Evolutionary conservation across 1,284 basidiomycete species (phyloP), one percentile per base, ranked within the genome.

Genomic region (Psilocybe mexicana): DNA sequence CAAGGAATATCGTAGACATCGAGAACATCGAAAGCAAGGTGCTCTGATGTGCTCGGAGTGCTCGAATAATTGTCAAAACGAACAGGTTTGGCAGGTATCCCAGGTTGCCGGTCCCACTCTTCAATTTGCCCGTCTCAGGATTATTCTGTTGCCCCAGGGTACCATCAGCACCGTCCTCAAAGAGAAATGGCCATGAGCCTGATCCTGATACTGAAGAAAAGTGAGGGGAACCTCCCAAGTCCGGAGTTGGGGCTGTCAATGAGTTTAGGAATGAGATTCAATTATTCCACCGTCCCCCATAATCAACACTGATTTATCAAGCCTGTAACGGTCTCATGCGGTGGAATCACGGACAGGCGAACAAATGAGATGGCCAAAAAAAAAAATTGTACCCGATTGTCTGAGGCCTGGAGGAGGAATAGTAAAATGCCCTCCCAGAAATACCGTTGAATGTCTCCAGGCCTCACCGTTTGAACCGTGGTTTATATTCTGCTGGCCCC

Each of bases 231-330:
- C 55, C 45, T 12, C 54, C 61, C 26, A 65, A 58, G 25, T 72
- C 66, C 5, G 71, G 71, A 14, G 69, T 71, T 1, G 69, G 69
- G 1, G 59, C 61, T n/a, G 71, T 72, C 58, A 72, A 56, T 65
- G 45, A 73, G 61, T 23, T 62, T 53, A 33, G 62, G 60, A 43
- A 64, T 56, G 49, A 57, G 51, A 24, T 61, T 47, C 14, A 57
- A 61, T 28, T 59, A 59, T 23, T 59, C 61, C n/a, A 59, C 28
- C 44, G 57, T 40, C 25, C 59, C 52, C 18, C 18, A 18, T 18
- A 18, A 18, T 18, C 18, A 18, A 18, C 18, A 18, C 18, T 18
- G 18, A 18, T 18, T 18, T 18, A 18, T 18, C 18, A 18, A 18
- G 18, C 18, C 18, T 18, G 18, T 18, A 18, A 18, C 18, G 18